Evolutionary conservation across 2,329 filamentous ascomycete species (phyloP).

Genomic region (Kalaharituber pfeilii): DNA sequence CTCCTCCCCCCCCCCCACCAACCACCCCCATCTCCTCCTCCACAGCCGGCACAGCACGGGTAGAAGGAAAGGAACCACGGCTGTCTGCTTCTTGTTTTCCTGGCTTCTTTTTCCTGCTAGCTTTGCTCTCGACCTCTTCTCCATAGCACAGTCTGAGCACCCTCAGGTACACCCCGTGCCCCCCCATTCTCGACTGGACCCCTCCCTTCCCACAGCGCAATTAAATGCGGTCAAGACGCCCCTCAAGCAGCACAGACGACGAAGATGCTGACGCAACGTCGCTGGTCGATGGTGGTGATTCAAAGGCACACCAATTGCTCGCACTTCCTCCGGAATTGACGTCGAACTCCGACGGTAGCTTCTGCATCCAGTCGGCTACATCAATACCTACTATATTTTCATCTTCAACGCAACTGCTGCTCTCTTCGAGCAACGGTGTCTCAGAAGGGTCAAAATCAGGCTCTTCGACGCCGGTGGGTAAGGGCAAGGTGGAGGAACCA

Average conservation of each 20-base stretch:
- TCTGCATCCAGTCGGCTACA: not conserved
- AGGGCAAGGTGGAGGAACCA: constrained; percentile 19
- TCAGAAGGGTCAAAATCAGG: constrained; percentile 6
- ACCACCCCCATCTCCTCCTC: not conserved
- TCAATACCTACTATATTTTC: not conserved
- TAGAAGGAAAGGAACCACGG: too few relatives aligned
- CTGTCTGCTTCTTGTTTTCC: too few relatives aligned
- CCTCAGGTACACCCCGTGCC: not conserved
- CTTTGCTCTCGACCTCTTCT: too few relatives aligned
- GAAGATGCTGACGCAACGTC: constrained; percentile 10
- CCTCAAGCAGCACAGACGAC: constrained; percentile 16
- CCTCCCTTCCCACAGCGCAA: too few relatives aligned
- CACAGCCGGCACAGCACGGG: too few relatives aligned
- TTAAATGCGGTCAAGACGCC: constrained; percentile 15
- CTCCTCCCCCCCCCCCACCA: not conserved
- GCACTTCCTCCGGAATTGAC: constrained; percentile 4
- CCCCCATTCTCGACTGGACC: not conserved
- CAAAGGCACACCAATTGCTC: constrained; percentile 3
- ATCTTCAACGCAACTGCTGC: not conserved
- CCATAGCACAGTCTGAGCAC: not conserved
- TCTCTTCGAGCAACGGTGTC: not conserved
- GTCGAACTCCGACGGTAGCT: not conserved
- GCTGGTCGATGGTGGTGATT: constrained; percentile 5
- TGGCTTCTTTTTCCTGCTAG: too few relatives aligned
- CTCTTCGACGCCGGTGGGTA: constrained; percentile 7